Base-by-base conservation (phyloP, 2,329 filamentous ascomycete genomes). In the Aspergillus arachidicola region DNA sequence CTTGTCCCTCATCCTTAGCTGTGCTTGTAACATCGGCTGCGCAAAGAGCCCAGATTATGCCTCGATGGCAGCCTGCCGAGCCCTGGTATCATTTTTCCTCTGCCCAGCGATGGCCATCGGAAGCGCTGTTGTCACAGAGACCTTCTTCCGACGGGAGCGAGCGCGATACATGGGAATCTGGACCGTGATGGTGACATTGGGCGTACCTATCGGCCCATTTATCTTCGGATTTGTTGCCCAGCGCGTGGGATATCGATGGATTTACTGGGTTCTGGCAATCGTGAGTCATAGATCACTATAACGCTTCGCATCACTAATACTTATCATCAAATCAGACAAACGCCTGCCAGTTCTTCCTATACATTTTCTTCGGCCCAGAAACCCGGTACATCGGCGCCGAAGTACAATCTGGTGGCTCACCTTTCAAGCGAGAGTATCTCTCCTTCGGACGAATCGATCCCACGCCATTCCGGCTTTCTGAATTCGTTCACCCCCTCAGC, bases 261-360 rank as follows among this genome's bases (percentile, higher is more conserved):
- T 87, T 30, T 87, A 84, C 71, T 87, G 81, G 79, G 80, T 82
- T 16, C 73, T 87, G 16, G 83, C 84, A 2, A 86, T 87, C 48
- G 81, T 84, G 54, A 55, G 69, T 58, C 73, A 77, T 67, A 1
- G 0, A 16, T 30, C 14, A 23, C 21, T 28, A 14, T 16, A 26
- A 41, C 53, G 5, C 6, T 28, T 6, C 32, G 57, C 38, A 6
- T 41, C 26, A 57, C 46, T 57, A 66, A 72, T 26, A 71, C 67
- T 4, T 51, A 0, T 58, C 11, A 3, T 30, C 45, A 16, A 6
- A 50, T 67, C 41, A 85, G 82, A 82, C 80, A 62, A 87, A 87
- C 65, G 84, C 76, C 34, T 79, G 81, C 19, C 84, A 88, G 65
- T 80, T 87, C 62, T 68, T 87, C 34, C 73, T 84, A 1, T 87